Base-by-base conservation (phyloP, 352 stramenopile species). In the Globisporangium viniferum region DNA sequence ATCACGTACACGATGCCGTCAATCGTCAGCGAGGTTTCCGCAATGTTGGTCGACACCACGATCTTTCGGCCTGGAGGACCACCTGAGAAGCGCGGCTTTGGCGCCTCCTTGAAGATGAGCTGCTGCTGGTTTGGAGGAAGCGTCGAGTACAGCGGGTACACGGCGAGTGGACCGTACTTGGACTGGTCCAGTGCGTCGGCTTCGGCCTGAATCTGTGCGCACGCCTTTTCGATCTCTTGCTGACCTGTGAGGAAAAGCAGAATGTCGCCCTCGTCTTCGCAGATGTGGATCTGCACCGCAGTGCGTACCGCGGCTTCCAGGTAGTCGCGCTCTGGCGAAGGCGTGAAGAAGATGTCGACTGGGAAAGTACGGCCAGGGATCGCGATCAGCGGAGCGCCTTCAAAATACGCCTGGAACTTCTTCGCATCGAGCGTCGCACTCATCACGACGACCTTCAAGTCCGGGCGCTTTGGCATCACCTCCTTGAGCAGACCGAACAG, bases 1-100 rank as follows among this genome's bases (percentile, higher is more conserved):
- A 99, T 91, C 35, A 99, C 98, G 80, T 99, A 99, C 20, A 99
- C 97, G 68, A 99, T 99, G 27, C 97, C 98, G 78, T 99, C 97
- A 79, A 99, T 99, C 1, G 98, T 99, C n/a, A 99, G 75, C 66
- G 95, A 99, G 33, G 98, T 99, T 79, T 99, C 98, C 29, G 98
- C 98, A 74, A 99, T 98, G 81, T 99, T 99, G 53, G 98, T 99
- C 18, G 90, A 96, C 48, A 99, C 92, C n/a, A 99, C 97, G 31
- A 99, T 92, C 75, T 98, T 98, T 15, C 93, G 84, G n/a, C 94
- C 95, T 15, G 93, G 94, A 8, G 94, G 93, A 7, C 90, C 91
- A 18, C 83, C 86, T 1, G 77, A 74, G 67, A 87, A 86, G 87
- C 73, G 94, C 60, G 79, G 95, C 93, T 73, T 96, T 2, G 98